Evolutionary conservation across 805 yeast genomes (phyloP).

Genomic region (Schizosaccharomyces octosporus): DNA sequence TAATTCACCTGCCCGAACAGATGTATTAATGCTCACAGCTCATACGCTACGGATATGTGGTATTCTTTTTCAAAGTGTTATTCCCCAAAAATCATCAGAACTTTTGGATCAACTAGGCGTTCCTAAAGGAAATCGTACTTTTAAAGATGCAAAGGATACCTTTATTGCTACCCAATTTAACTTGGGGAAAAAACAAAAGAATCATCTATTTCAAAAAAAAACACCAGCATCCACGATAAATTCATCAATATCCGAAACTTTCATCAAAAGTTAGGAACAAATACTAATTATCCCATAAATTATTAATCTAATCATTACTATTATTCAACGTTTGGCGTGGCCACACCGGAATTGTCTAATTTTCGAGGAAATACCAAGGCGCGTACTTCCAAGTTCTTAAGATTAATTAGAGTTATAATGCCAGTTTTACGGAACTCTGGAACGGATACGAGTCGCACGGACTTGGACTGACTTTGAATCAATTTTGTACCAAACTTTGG

Average conservation of each 20-base stretch:
- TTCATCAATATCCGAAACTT: no score
- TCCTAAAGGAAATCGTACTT: not conserved
- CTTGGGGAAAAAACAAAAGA: not conserved
- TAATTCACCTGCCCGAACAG: not conserved
- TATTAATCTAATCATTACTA: no score
- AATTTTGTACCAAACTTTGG: conserved; percentile 27
- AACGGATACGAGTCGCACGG: conserved; percentile 33
- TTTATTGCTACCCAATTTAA: not conserved
- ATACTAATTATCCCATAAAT: no score
- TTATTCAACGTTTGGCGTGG: not conserved
- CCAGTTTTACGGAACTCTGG: conserved; percentile 51
- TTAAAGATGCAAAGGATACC: not conserved
- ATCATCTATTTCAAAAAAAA: not conserved
- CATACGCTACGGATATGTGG: conserved; percentile 48
- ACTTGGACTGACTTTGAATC: conserved; percentile 15
- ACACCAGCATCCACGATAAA: not conserved
- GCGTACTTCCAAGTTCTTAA: conserved; percentile 30
- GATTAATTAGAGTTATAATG: conserved; percentile 35
- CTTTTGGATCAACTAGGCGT: conserved; percentile 23
- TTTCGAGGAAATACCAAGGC: conserved; percentile 16
- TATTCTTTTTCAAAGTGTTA: conserved; percentile 44
- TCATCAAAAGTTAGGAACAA: no score
- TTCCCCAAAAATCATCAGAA: conserved; percentile 35
- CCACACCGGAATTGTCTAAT: not conserved
- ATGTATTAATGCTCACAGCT: conserved; percentile 34